These are phyloP conservation scores for Ciborinia camelliae DNA, from an alignment of 2,329 filamentous ascomycete genomes.

Conservation along the genomic window DNA sequence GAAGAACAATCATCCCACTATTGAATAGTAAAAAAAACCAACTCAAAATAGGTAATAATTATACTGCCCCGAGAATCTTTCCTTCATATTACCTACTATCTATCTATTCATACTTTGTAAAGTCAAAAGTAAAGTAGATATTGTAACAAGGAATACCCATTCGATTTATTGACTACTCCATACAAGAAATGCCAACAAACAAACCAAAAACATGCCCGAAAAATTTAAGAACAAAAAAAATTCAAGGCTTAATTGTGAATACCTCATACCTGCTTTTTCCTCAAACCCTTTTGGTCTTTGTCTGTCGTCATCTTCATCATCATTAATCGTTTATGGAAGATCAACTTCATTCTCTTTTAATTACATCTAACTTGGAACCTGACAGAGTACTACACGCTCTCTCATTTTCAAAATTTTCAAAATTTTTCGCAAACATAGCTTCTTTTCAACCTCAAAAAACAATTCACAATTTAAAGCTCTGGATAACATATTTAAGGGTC, in stretches of 20 bases:
- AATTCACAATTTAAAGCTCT: neutral
- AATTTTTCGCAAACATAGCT: no score
- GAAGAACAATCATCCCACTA: no score
- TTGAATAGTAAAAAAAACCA: no score
- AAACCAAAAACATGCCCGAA: no score
- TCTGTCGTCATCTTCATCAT: slow-evolving; percentile 16
- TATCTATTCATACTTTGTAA: no score
- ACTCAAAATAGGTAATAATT: no score
- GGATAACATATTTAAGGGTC: neutral
- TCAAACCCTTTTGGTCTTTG: neutral
- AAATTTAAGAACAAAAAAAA: no score
- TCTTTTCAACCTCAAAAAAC: neutral
- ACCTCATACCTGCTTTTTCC: neutral
- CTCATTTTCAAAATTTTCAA: neutral
- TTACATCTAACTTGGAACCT: neutral
- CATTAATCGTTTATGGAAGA: neutral
- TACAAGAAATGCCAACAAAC: neutral
- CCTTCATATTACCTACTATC: neutral
- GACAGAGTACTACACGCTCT: no score
- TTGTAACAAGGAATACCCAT: slow-evolving; percentile 8
- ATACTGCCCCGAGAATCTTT: no score
- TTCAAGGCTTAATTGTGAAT: slow-evolving; percentile 4
- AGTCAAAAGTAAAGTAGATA: no score
- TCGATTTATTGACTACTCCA: neutral
- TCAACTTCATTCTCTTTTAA: neutral